Evolutionary conservation across 768 basidiomycete species (phyloP).

Genomic region (Rhodotorula paludigena): DNA sequence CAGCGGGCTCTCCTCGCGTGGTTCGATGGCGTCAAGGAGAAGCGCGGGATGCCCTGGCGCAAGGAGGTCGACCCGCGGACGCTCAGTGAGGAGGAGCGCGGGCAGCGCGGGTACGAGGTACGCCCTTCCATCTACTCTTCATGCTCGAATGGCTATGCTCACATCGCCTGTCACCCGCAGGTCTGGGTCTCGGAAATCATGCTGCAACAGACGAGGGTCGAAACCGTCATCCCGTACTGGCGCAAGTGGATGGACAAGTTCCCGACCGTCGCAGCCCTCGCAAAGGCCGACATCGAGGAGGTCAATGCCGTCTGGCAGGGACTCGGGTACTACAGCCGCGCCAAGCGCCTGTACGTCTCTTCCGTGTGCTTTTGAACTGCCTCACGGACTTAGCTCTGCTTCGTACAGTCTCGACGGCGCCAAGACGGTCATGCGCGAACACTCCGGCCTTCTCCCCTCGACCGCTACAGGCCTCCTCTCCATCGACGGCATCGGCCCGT

Average conservation of each 20-base stretch:
- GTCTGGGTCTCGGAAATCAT: slow-evolving; percentile 87
- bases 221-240: slow-evolving; percentile 86
- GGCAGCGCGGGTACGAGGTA: slow-evolving; percentile 89
- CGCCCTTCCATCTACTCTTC: slow-evolving; percentile 19
- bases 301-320: slow-evolving; percentile 86
- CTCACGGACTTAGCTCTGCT: background rate
- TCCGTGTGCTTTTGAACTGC: background rate
- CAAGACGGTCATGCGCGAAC: slow-evolving; percentile 65
- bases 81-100: slow-evolving; percentile 57
- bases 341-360: slow-evolving; percentile 55
- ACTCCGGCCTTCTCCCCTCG: slow-evolving; percentile 66
- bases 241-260: slow-evolving; percentile 53
- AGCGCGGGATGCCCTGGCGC: slow-evolving; percentile 87
- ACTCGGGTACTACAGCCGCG: slow-evolving; percentile 41
- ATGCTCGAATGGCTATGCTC: no score
- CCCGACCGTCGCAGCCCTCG: slow-evolving; percentile 44
- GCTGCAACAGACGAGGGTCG: slow-evolving; percentile 93
- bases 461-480: slow-evolving; percentile 74
- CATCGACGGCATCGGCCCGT: slow-evolving; percentile 68
- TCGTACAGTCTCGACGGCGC: slow-evolving; percentile 60
- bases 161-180: slow-evolving; percentile 47
- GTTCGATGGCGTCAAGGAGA: slow-evolving; percentile 64
- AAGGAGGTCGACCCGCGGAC: slow-evolving; percentile 57
- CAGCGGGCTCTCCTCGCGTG: slow-evolving; percentile 52
- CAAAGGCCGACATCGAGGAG: slow-evolving; percentile 67